Evolutionary conservation across 2,329 filamentous ascomycete species (phyloP), one percentile per base, ranked within the genome.

Genomic region (Zalaria sp.): DNA sequence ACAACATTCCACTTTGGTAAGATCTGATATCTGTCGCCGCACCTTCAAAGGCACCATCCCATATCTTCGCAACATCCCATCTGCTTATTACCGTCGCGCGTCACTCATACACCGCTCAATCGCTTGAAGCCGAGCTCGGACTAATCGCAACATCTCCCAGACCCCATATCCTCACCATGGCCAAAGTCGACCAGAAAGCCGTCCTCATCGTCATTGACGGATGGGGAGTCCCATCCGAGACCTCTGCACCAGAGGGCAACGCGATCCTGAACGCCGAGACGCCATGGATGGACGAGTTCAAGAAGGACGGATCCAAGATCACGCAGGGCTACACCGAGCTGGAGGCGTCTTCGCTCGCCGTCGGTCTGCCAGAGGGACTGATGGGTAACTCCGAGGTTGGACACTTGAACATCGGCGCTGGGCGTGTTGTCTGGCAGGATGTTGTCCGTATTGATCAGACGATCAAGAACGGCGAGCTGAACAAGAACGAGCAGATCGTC

Each of bases 331-430:
- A 81, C 68, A 86, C 84, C 49, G 80, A 93, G 68, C 81, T 98
- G 47, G 91, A 98, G 55, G 91, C 91, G 44, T 96, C 91, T 2
- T 96, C 91, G 35, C 76, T 94, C 46, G 91, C 91, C 37, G 91
- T 98, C 50, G 91, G 91, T 51, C 77, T 98, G 41, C 91, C 91
- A 18, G 88, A 98, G 61, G 91, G 91, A 45, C 72, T 98, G 51
- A 98, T 98, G 91, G 91, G 91, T 51, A 98, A 98, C 73, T 93
- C 85, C 54, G 91, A 98, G 66, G 91, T 98, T 62, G 91, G 91
- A 47, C 91, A 98, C 66, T 67, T 98, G 69, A 98, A 98, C 73
- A 96, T 98, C 62, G 91, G 91, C 56, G 91, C 91, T 45, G 91
- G 91, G 44, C 77, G 91, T 57, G 91, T 98, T 47, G 91, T 98